These are phyloP conservation scores for Limtongia smithiae DNA, from an alignment of 805 yeast genomes.

Conservation along the genomic window DNA sequence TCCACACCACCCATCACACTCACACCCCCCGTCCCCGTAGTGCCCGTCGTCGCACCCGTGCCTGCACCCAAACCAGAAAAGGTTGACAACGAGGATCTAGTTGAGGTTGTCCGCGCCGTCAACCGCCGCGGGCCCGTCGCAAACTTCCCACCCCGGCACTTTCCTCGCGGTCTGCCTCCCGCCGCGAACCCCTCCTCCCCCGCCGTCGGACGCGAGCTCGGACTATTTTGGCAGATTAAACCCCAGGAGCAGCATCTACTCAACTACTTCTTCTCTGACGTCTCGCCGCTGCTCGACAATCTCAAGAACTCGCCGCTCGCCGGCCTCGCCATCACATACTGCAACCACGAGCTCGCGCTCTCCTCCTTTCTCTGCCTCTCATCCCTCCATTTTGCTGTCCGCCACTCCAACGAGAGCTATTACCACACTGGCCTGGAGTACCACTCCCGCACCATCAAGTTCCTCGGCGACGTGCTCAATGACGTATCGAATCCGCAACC, in stretches of 20 bases:
- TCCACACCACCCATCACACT: background rate
- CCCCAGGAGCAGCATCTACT: constrained; percentile 26
- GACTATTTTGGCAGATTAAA: constrained; percentile 20
- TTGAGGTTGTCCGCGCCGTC: background rate
- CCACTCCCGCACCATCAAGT: constrained; percentile 19
- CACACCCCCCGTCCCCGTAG: background rate
- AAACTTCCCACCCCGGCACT: no score
- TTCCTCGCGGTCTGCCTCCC: background rate
- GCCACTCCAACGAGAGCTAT: constrained; percentile 11
- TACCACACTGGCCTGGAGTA: constrained; percentile 23
- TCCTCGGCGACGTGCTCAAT: constrained; percentile 17
- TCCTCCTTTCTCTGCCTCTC: constrained; percentile 24
- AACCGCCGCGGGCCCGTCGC: background rate
- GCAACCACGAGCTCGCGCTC: constrained; percentile 24
- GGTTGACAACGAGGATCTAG: no score
- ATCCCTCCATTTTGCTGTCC: constrained; percentile 14
- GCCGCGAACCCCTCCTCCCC: constrained; percentile 1
- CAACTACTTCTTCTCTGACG: constrained; percentile 25
- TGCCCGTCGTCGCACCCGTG: background rate
- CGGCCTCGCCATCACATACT: constrained; percentile 25
- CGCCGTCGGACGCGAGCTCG: constrained; percentile 9
- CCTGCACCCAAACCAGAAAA: background rate
- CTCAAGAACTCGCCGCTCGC: constrained; percentile 21
- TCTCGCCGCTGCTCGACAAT: constrained; percentile 25
- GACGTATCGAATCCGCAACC: constrained; percentile 9